Evolutionary conservation across 202 grass and related monocot species (phyloP).

Genomic region (Setaria viridis): DNA sequence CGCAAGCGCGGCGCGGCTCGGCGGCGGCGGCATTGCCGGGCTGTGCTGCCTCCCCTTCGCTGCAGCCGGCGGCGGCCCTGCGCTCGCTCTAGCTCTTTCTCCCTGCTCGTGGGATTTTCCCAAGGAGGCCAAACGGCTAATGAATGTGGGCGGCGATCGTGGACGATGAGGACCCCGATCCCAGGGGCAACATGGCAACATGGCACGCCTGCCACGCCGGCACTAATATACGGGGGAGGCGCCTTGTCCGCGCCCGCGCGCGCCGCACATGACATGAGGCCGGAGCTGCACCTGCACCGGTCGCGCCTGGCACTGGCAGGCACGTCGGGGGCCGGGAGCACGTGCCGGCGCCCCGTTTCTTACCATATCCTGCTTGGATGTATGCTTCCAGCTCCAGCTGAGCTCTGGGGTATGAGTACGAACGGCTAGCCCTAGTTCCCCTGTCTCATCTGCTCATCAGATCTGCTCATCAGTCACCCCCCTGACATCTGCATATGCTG

Average conservation of each 20-base stretch:
- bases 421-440: neutral
- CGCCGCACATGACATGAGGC: slow-evolving; percentile 23
- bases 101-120: no score
- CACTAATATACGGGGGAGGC: slow-evolving; percentile 35
- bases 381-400: neutral
- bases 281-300: slow-evolving; percentile 27
- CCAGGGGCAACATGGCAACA: slow-evolving; percentile 3
- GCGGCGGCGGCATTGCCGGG: neutral
- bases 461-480: slow-evolving; percentile 9
- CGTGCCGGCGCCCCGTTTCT: slow-evolving; percentile 2
- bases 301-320: no score
- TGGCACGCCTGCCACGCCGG: slow-evolving; percentile 34
- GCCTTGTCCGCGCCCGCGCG: slow-evolving; percentile 35
- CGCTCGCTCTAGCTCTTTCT: neutral
- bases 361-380: slow-evolving; percentile 25
- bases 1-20: neutral
- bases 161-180: slow-evolving; percentile 37
- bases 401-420: no score
- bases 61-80: no score
- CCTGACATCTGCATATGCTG: slow-evolving; percentile 18
- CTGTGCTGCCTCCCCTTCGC: no score
- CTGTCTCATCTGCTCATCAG: neutral
- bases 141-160: neutral
- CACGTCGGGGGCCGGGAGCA: no score
- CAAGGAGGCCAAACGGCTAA: neutral